These are phyloP conservation scores for Carex myosuroides DNA, from an alignment of 176 grass and related monocot species.

Conservation along the genomic window DNA sequence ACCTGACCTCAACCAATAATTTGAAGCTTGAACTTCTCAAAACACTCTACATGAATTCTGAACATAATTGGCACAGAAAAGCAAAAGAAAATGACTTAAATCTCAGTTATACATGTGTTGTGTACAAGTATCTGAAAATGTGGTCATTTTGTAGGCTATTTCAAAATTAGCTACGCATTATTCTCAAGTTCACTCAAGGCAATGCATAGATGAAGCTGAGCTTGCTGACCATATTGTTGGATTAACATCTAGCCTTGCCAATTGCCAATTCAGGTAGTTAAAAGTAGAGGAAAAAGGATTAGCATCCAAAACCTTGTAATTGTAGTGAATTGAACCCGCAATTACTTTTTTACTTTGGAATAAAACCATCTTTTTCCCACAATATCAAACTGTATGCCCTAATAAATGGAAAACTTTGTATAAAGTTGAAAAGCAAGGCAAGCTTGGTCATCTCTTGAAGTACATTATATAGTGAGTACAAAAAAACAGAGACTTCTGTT, in stretches of 20 bases:
- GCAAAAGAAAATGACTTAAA: not conserved
- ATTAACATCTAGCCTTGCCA: slow-evolving; percentile 74
- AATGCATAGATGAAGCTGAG: slow-evolving; percentile 89
- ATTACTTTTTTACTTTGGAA: not conserved
- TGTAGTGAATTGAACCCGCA: not conserved
- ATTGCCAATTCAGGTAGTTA: slow-evolving; percentile 62
- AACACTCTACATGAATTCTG: not conserved
- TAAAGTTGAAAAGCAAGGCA: not conserved
- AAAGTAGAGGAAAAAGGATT: not conserved
- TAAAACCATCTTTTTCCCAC: not conserved
- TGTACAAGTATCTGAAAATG: slow-evolving; percentile 16
- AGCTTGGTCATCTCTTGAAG: not conserved
- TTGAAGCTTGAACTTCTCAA: not conserved
- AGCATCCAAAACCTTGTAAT: not conserved
- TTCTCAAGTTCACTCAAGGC: slow-evolving; percentile 64
- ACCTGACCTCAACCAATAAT: not conserved
- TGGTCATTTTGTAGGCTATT: slow-evolving; percentile 36
- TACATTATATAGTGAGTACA: not conserved
- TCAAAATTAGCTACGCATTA: slow-evolving; percentile 73
- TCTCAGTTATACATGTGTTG: not conserved
- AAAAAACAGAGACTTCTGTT: not conserved
- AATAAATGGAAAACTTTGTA: not conserved
- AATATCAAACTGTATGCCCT: not conserved
- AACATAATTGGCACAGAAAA: not conserved
- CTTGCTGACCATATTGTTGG: slow-evolving; percentile 83